Evolutionary conservation across 2,329 filamentous ascomycete genomes (phyloP).

Genomic region (Trichoderma cornu-damae): DNA sequence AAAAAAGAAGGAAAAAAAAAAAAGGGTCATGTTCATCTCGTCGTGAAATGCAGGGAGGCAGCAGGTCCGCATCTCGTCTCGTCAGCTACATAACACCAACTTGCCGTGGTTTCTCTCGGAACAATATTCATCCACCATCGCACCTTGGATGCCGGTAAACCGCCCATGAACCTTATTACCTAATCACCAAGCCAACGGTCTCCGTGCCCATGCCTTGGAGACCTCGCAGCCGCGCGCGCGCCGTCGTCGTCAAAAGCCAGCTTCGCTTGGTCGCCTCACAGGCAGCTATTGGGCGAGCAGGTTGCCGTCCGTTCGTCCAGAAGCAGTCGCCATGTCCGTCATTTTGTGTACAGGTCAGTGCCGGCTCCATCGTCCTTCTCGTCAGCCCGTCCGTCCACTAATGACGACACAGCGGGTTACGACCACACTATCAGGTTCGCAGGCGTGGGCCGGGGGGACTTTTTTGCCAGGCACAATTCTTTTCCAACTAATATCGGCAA

Average conservation of each 20-base stretch:
- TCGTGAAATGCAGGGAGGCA: too few species aligned
- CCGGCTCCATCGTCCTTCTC: not conserved
- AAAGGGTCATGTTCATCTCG: not conserved
- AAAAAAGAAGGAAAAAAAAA: too few species aligned
- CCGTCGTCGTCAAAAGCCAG: not conserved
- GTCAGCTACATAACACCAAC: too few species aligned
- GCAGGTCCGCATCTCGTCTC: too few species aligned
- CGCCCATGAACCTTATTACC: constrained; percentile 7
- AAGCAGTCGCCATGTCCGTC: constrained; percentile 47
- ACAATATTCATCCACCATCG: not conserved
- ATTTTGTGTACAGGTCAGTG: constrained; percentile 57
- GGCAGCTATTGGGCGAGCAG: not conserved
- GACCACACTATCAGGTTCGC: constrained; percentile 57
- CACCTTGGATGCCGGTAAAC: not conserved
- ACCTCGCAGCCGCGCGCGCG: not conserved
- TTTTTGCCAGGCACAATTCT: constrained; percentile 18
- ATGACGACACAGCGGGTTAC: constrained; percentile 46
- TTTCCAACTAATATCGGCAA: constrained; percentile 19
- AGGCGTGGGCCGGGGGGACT: not conserved
- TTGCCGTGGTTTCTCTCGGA: not conserved
- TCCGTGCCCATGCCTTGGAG: too few species aligned
- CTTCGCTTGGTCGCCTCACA: not conserved
- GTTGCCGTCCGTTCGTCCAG: not conserved
- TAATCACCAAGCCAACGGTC: not conserved
- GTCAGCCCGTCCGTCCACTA: not conserved